Evolutionary conservation across 305 asterid genomes (phyloP).

Genomic region (Solanum hybrid): DNA sequence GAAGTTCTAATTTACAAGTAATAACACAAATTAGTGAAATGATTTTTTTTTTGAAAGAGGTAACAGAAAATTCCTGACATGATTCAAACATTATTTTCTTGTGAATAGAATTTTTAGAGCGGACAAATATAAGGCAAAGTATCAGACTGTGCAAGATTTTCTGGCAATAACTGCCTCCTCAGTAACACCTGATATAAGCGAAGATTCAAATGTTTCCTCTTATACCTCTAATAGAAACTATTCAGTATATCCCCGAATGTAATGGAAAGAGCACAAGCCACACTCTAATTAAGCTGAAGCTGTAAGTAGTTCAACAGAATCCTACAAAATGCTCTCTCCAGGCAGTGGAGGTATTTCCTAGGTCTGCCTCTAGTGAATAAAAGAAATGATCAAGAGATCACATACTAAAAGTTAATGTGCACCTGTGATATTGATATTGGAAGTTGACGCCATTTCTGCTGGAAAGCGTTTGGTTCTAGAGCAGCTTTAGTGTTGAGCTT

Average conservation of each 20-base stretch:
- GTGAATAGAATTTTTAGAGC: neutral
- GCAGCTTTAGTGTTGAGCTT: slow-evolving; percentile 68
- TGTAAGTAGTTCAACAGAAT: neutral
- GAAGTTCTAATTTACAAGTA: neutral
- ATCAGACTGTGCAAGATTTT: neutral
- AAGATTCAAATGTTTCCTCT: neutral
- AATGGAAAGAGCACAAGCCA: neutral
- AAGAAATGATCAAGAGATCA: slow-evolving; percentile 6
- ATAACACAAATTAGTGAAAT: neutral
- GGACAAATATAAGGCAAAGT: neutral
- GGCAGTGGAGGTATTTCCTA: neutral
- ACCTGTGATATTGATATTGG: slow-evolving; percentile 76
- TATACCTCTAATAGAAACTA: neutral
- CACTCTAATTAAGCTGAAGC: slow-evolving; percentile 1
- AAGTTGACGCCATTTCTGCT: slow-evolving; percentile 97
- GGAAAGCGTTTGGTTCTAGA: slow-evolving; percentile 71
- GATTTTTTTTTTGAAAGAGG: neutral
- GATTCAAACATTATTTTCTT: neutral
- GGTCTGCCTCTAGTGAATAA: neutral
- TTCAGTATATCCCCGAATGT: neutral
- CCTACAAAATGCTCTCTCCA: neutral
- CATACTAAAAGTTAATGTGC: neutral
- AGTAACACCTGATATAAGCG: neutral
- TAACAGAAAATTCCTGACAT: neutral
- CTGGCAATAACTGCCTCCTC: neutral